Evolutionary conservation across 2,329 filamentous ascomycete genomes (phyloP), one percentile per base, ranked within the genome.

Genomic region (Penicillium sp.): DNA sequence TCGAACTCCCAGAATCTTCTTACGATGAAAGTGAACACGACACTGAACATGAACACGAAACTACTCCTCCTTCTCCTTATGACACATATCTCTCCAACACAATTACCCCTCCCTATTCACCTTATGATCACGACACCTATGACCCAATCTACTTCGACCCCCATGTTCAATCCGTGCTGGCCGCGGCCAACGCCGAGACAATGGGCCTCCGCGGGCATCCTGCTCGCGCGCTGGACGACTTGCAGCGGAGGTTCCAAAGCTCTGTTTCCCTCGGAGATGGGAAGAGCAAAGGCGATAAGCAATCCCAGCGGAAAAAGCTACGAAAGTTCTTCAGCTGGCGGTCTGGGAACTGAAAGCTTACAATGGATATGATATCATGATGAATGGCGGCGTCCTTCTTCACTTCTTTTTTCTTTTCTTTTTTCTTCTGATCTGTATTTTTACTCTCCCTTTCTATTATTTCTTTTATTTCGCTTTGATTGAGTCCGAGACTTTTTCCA

Each of bases 251-350:
- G 53, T 62, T 55, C 43, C 50, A 61, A 11, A 61, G 53, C 19
- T 62, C 61, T 6, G 35, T 57, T 14, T 58, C 58, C n/a, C 48
- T 62, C 23, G 58, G 50, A 6, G 11, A 37, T 16, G 47, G 49
- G 25, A 59, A 54, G 45, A 57, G 57, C 27, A 51, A 61, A 29
- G 62, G 59, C 25, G 51, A 61, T 11, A 65, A 66, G 27, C 13
- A 21, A n/a, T 60, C 60, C 2, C 62, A 62, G 39, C 53, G 42
- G 5, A 66, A 56, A 42, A 55, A 55, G 7, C n/a, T 67, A n/a
- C 51, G 56, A 33, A 67, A 65, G 52, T 57, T 67, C 21, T 66
- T 67, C 19, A 66, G 61, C 50, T 67, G 65, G 65, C 56, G 63
- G 21, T 62, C 62, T 53, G 62, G 65, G 25, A 53, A 60, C 45